Evolutionary conservation across 768 basidiomycete species (phyloP).

Genomic region (Solioccasus polychromus): DNA sequence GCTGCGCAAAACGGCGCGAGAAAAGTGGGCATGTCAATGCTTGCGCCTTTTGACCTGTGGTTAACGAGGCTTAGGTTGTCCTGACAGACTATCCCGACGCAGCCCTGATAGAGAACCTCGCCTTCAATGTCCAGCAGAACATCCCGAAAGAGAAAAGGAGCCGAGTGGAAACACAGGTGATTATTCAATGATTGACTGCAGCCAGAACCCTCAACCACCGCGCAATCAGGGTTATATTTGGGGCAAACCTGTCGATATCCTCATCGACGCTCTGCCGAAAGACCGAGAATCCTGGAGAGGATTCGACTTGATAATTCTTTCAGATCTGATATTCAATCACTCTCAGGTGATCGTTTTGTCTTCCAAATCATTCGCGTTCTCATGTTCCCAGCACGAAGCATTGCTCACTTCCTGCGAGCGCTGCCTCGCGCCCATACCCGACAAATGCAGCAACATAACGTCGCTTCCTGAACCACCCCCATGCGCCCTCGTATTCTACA

Average conservation of each 20-base stretch:
- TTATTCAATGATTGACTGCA: conserved; percentile 29
- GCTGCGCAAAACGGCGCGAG: conserved; percentile 66
- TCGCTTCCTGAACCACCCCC: conserved; percentile 24
- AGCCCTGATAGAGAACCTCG: conserved; percentile 70
- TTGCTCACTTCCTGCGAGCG: conserved; percentile 71
- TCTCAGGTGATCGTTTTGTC: conserved; percentile 59
- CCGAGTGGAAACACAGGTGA: conserved; percentile 34
- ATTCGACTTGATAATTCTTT: conserved; percentile 84
- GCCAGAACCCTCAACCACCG: conserved; percentile 8
- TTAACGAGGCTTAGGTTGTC: conserved; percentile 52
- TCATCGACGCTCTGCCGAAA: conserved; percentile 28
- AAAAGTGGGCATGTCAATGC: conserved; percentile 41
- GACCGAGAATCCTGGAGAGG: conserved; percentile 20
- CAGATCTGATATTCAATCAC: conserved; percentile 93
- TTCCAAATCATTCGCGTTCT: not conserved
- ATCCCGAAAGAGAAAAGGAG: conserved; percentile 24
- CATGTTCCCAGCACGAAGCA: conserved; percentile 63
- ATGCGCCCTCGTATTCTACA: conserved; percentile 78
- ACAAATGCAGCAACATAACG: conserved; percentile 11
- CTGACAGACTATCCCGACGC: conserved; percentile 92
- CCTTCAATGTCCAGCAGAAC: conserved; percentile 65
- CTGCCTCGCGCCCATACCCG: conserved; percentile 25
- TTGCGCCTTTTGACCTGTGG: not conserved
- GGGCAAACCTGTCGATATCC: conserved; percentile 52
- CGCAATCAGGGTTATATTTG: conserved; percentile 71